Conservation (phyloP, 169 alveolate genomes). For the Babesia ovis region DNA sequence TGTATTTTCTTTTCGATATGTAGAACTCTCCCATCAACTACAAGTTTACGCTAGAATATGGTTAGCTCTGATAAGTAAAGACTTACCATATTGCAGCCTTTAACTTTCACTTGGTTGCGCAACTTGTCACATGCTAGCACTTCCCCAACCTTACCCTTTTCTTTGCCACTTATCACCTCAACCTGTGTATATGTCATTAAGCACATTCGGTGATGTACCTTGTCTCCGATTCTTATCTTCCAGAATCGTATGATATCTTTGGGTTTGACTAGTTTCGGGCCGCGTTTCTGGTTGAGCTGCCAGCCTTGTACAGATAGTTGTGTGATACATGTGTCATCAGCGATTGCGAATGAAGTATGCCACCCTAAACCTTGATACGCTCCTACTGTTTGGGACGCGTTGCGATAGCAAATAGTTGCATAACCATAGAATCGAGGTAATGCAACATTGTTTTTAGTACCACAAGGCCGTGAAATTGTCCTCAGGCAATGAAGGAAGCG, state of each 20-base stretch:
- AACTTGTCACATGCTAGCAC: conserved; percentile 80
- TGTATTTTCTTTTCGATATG: conserved; percentile 84
- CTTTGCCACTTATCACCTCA: conserved; percentile 83
- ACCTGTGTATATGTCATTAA: conserved; percentile 61
- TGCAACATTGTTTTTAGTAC: not conserved
- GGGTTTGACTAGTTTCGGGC: conserved; percentile 76
- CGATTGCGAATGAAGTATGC: not conserved
- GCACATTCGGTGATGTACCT: conserved; percentile 24
- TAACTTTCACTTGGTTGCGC: conserved; percentile 81
- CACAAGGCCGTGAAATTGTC: not conserved
- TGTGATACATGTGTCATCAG: not conserved
- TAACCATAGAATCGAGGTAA: not conserved
- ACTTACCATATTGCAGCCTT: conserved; percentile 83
- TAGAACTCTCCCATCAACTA: conserved; percentile 71
- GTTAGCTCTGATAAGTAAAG: not conserved
- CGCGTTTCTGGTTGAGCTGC: conserved; percentile 40
- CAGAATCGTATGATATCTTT: conserved; percentile 73
- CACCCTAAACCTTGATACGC: not conserved
- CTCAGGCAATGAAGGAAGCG: not conserved
- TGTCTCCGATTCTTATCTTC: conserved; percentile 85
- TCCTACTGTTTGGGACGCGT: not conserved
- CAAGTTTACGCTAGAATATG: conserved; percentile 57
- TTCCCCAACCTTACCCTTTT: conserved; percentile 82
- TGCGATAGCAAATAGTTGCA: conserved; percentile 2
- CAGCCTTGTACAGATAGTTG: not conserved